These are phyloP conservation scores for Xylaria sp. DNA, from an alignment of 2,329 filamentous ascomycete species.

Conservation along the genomic window DNA sequence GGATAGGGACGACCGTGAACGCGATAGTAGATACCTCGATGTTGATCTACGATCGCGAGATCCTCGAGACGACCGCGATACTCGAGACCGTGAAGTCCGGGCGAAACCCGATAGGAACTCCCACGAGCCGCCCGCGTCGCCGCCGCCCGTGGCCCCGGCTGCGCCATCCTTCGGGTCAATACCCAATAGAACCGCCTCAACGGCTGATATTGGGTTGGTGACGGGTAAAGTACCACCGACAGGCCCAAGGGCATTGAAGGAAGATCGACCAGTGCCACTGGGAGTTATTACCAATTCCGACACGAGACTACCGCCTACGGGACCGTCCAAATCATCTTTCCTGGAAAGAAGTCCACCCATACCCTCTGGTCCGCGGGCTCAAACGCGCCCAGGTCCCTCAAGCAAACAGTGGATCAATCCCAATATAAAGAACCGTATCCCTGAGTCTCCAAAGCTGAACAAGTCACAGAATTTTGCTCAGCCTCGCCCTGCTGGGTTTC, in stretches of 20 bases:
- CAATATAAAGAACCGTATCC: slow-evolving; percentile 50
- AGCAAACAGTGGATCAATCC: slow-evolving; percentile 65
- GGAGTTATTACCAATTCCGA: slow-evolving; percentile 44
- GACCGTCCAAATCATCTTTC: slow-evolving; percentile 47
- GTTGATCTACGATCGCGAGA: slow-evolving; percentile 45
- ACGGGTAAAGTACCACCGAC: slow-evolving; percentile 57
- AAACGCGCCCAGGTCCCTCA: slow-evolving; percentile 52
- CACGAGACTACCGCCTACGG: slow-evolving; percentile 41
- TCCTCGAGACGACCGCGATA: slow-evolving; percentile 56
- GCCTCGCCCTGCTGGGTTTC: slow-evolving; percentile 39
- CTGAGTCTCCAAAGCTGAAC: slow-evolving; percentile 56
- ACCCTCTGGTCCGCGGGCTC: slow-evolving; percentile 55
- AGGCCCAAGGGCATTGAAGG: slow-evolving; percentile 53
- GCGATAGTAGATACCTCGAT: slow-evolving; percentile 41
- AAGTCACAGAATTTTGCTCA: slow-evolving; percentile 54
- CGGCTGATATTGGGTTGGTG: slow-evolving; percentile 39
- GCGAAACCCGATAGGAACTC: slow-evolving; percentile 56
- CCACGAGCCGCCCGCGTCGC: slow-evolving; percentile 55
- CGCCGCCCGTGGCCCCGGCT: slow-evolving; percentile 59
- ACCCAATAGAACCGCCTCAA: slow-evolving; percentile 48
- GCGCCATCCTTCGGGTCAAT: slow-evolving; percentile 62
- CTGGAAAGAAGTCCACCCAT: slow-evolving; percentile 51
- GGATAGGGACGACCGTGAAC: slow-evolving; percentile 49
- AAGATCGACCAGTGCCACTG: slow-evolving; percentile 52
- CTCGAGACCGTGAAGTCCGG: slow-evolving; percentile 41